phyloP scores from a whole-genome alignment of 768 basidiomycete genomes.

The Leccinellum luteum region DNA sequence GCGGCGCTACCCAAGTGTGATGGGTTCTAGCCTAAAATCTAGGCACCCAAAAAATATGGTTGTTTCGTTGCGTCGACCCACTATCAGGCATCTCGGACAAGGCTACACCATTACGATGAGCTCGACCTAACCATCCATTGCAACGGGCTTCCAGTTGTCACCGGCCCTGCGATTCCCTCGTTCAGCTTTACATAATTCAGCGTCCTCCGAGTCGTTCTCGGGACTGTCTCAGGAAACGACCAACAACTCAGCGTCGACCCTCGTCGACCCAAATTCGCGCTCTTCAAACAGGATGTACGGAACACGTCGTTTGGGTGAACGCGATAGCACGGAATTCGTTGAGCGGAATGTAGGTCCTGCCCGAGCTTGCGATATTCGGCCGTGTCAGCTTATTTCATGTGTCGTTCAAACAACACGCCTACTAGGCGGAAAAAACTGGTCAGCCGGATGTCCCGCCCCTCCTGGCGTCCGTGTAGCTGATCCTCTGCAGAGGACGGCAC shows the following conservation, averaged over 20 bases:
- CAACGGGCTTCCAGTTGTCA: not conserved
- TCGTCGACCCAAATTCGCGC: slow-evolving; percentile 53
- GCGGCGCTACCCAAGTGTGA: too few relatives aligned
- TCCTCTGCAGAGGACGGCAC: too few relatives aligned
- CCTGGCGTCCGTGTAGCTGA: too few relatives aligned
- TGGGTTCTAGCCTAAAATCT: too few relatives aligned
- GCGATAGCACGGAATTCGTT: too few relatives aligned
- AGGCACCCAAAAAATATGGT: too few relatives aligned
- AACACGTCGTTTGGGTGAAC: slow-evolving; percentile 50
- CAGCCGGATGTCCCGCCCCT: too few relatives aligned
- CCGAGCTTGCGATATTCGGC: not conserved
- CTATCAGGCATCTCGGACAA: too few relatives aligned
- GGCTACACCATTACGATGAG: too few relatives aligned
- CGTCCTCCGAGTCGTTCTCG: slow-evolving; percentile 15
- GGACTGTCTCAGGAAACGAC: slow-evolving; percentile 27
- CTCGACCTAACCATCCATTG: not conserved
- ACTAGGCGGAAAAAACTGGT: too few relatives aligned
- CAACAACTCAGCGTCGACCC: slow-evolving; percentile 10
- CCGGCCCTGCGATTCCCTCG: slow-evolving; percentile 15
- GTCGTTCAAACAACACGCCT: too few relatives aligned
- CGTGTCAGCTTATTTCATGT: not conserved
- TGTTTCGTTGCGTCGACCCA: too few relatives aligned
- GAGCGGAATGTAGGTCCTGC: slow-evolving; percentile 51
- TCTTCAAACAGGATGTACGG: slow-evolving; percentile 58
- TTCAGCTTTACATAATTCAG: slow-evolving; percentile 10